Evolutionary conservation across 2,329 filamentous ascomycete genomes (phyloP).

Genomic region (Penicillium polonicum): DNA sequence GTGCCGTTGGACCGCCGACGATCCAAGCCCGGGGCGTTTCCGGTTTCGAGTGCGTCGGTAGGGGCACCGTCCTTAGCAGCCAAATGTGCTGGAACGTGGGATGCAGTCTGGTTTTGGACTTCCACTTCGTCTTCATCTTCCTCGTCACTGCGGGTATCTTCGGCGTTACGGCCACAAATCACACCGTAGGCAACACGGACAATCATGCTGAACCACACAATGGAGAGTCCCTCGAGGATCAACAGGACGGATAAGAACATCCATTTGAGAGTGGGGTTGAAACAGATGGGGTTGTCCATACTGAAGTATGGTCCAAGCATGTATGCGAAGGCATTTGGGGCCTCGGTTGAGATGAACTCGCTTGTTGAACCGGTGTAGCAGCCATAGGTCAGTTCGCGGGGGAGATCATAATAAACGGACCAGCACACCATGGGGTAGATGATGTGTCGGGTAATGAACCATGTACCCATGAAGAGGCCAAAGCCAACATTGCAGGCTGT

Average conservation of each 20-base stretch:
- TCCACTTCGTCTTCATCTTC: slow-evolving; percentile 59
- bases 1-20: slow-evolving; percentile 39
- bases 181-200: slow-evolving; percentile 78
- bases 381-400: slow-evolving; percentile 62
- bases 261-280: slow-evolving; percentile 70
- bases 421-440: slow-evolving; percentile 77
- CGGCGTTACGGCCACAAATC: slow-evolving; percentile 69
- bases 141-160: slow-evolving; percentile 81
- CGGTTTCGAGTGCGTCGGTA: slow-evolving; percentile 23
- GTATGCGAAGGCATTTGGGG: slow-evolving; percentile 54
- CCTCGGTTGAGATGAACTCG: slow-evolving; percentile 36
- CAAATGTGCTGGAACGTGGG: slow-evolving; percentile 30
- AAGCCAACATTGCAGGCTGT: slow-evolving; percentile 79
- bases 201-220: slow-evolving; percentile 90
- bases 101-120: slow-evolving; percentile 2
- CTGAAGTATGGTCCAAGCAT: slow-evolving; percentile 72
- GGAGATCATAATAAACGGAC: slow-evolving; percentile 69
- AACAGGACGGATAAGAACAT: slow-evolving; percentile 75
- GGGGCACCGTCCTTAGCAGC: slow-evolving; percentile 26
- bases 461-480: slow-evolving; percentile 78
- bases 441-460: slow-evolving; percentile 80
- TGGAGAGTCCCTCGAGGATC: slow-evolving; percentile 73
- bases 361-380: slow-evolving; percentile 63
- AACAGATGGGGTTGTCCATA: slow-evolving; percentile 74
- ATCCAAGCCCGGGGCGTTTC: slow-evolving; percentile 29